Evolutionary conservation across 306 rosid genomes (phyloP).

Genomic region (Cicer pinnatifidum): DNA sequence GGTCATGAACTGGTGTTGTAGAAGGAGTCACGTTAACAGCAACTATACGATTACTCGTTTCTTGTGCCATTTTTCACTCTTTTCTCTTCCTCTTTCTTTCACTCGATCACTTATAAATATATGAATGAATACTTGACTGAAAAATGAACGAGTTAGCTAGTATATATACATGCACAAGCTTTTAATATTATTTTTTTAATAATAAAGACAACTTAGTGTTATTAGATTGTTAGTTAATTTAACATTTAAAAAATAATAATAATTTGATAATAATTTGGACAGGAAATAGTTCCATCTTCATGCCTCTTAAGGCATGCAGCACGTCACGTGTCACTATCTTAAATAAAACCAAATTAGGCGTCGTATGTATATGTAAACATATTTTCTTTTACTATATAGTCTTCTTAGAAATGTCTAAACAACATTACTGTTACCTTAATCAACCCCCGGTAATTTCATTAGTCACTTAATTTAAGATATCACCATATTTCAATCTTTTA

Average conservation of each 20-base stretch:
- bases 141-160: background rate
- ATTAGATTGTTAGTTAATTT: background rate
- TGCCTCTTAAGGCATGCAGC: constrained; percentile 21
- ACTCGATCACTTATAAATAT: background rate
- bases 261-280: background rate
- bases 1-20: constrained; percentile 3
- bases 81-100: background rate
- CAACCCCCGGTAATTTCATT: too few species aligned
- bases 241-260: background rate
- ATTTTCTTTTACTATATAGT: background rate
- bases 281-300: constrained; percentile 30
- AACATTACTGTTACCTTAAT: too few species aligned
- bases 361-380: background rate
- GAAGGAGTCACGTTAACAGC: constrained; percentile 46
- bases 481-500: too few species aligned
- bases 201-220: constrained; percentile 3
- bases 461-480: too few species aligned
- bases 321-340: background rate
- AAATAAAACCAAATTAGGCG: background rate
- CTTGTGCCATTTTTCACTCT: constrained; percentile 29
- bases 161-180: background rate
- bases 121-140: too few species aligned
- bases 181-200: background rate
- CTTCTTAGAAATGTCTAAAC: too few species aligned
- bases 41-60: constrained; percentile 42